These are phyloP conservation scores for Aspergillus terreus DNA, from an alignment of 2,329 filamentous ascomycete species.

Conservation along the genomic window DNA sequence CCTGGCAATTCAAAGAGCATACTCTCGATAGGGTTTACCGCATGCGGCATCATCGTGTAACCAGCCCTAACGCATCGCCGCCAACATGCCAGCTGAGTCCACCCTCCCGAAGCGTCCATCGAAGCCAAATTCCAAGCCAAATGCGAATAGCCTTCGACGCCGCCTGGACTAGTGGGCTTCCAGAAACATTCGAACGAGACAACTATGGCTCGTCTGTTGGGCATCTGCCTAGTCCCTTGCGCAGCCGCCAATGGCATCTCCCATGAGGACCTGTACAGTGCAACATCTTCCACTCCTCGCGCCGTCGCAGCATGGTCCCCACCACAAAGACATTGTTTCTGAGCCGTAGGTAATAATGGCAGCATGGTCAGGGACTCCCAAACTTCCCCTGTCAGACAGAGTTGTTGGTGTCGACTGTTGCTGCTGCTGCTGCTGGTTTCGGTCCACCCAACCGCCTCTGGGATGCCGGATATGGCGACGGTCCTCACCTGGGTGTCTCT, in stretches of 20 bases:
- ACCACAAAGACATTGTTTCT: background rate
- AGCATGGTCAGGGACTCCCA: too few relatives aligned
- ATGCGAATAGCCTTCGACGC: background rate
- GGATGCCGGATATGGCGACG: conserved; percentile 8
- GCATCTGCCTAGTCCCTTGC: background rate
- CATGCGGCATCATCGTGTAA: too few relatives aligned
- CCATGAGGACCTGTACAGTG: background rate
- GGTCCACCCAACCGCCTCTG: background rate
- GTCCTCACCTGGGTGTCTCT: background rate
- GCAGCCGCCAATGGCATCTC: background rate
- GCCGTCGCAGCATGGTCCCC: conserved; percentile 2
- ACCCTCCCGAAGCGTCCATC: too few relatives aligned
- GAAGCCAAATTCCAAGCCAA: too few relatives aligned
- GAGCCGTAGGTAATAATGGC: too few relatives aligned
- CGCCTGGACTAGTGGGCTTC: background rate
- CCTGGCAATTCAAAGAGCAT: too few relatives aligned
- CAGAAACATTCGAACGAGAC: conserved; percentile 2
- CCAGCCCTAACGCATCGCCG: too few relatives aligned
- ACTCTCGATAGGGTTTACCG: background rate
- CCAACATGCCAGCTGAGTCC: too few relatives aligned
- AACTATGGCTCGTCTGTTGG: background rate
- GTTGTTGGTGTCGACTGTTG: background rate
- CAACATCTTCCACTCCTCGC: conserved; percentile 3
- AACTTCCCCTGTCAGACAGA: too few relatives aligned
- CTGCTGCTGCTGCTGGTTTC: conserved; percentile 4